Base-by-base conservation (phyloP, 2,329 filamentous ascomycete genomes). In the Orbilia blumenaviensis region DNA sequence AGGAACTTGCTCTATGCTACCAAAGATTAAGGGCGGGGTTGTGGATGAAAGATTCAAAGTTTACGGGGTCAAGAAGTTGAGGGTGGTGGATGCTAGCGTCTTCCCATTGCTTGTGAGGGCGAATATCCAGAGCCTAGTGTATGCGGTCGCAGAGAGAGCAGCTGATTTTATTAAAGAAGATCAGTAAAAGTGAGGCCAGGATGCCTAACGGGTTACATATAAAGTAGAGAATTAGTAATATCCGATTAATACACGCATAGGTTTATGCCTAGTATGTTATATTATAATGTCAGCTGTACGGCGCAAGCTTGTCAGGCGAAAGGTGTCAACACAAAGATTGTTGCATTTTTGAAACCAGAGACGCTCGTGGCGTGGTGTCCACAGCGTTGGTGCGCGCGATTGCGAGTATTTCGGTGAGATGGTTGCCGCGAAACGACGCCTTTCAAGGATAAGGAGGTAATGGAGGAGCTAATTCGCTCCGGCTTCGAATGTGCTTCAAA, bases 81-180 rank as follows among this genome's bases (percentile, higher is more conserved):
- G 83, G 12, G 80, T 85, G 5, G 82, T 83, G 0, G 84, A 85
- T 78, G 82, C 83, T 9, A 84, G 81, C 8, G 80, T 84, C 6
- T 81, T 84, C 18, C 83, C 80, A 4, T 74, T 81, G 29, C 80
- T 84, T 29, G 79, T 79, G 3, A 81, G 80, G 2, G 82, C 81
- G 1, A 81, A 83, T 64, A 67, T 82, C 12, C 81, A 81, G 54
- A 78, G 80, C 23, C 80, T 81, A 50, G 73, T 79, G 21, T 81
- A 81, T 61, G 80, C 78, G 9, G 67, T 81, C 50, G 79, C 79
- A 21, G 83, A 84, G 72, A 89, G 86, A 82, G 83, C 10, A 69
- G 85, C 85, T 18, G 85, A 86, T 80, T 80, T 85, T 63, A 86
- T 86, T 38, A 74, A 74, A 36, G 80, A 85, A 85, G 80, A 67